These are phyloP conservation scores for Glycine latifolia DNA, from an alignment of 306 rosid species.

Conservation along the genomic window DNA sequence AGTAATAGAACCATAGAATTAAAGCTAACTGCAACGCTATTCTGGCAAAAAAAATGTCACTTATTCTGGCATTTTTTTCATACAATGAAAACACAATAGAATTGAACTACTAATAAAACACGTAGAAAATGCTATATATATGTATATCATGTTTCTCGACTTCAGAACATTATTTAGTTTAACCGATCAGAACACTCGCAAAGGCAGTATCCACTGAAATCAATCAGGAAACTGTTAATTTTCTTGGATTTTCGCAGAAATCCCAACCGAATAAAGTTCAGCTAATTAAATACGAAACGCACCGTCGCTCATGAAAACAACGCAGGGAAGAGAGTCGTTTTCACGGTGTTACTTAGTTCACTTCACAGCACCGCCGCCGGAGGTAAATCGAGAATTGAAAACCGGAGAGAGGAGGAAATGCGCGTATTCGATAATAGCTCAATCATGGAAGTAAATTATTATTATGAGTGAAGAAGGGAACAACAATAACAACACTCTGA, in stretches of 20 bases:
- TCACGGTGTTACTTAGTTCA: background rate
- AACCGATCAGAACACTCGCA: background rate
- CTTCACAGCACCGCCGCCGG: background rate
- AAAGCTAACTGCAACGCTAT: background rate
- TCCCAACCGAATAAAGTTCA: background rate
- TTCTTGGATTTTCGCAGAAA: background rate
- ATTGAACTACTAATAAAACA: background rate
- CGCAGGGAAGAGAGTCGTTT: background rate
- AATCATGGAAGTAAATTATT: no score
- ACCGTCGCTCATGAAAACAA: constrained; percentile 1
- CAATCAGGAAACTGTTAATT: background rate
- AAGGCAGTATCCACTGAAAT: background rate
- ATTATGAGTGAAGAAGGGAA: no score
- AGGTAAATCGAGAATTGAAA: background rate
- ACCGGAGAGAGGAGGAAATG: background rate
- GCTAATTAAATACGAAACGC: background rate
- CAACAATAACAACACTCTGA: no score
- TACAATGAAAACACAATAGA: background rate
- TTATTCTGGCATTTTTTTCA: background rate
- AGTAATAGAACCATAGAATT: background rate
- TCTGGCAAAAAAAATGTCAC: no score
- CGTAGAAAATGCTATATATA: background rate
- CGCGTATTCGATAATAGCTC: no score
- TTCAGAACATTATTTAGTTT: background rate
- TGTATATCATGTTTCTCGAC: no score